Percentiles rank a stretch among this genome's conserved stretches.
These are phyloP conservation scores for Mycena belliarum DNA, from an alignment of 768 basidiomycete species.

Conservation along the genomic window DNA sequence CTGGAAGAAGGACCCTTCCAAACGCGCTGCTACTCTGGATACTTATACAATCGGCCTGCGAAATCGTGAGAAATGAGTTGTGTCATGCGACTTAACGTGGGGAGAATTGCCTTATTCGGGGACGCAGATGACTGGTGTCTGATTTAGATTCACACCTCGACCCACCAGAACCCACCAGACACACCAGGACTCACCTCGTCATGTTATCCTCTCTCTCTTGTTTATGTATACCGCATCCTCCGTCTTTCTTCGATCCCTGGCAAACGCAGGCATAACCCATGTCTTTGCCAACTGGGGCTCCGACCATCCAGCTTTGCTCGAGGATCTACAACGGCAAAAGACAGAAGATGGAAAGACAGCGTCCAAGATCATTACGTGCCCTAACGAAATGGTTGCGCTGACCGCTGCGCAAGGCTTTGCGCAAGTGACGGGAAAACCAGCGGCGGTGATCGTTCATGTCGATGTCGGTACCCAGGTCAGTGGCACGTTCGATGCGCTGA, in stretches of 20 bases:
- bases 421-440: conserved; percentile 63
- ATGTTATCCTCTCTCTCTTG: background rate
- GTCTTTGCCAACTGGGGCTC: conserved; percentile 79
- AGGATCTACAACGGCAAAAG: conserved; percentile 64
- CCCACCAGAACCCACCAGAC: too few species aligned
- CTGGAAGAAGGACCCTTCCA: background rate
- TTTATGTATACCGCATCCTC: conserved; percentile 60
- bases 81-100: background rate
- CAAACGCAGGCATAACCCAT: conserved; percentile 61
- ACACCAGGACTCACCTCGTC: background rate
- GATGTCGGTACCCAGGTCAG: conserved; percentile 47
- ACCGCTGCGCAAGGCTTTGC: conserved; percentile 74
- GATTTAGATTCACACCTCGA: too few species aligned
- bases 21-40: too few species aligned
- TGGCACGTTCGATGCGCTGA: too few species aligned
- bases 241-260: conserved; percentile 57
- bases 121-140: too few species aligned
- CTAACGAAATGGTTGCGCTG: conserved; percentile 77
- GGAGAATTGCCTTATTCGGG: too few species aligned
- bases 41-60: background rate
- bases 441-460: conserved; percentile 74
- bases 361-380: conserved; percentile 63
- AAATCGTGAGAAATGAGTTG: background rate
- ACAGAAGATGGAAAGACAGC: conserved; percentile 36
- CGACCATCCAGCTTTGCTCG: conserved; percentile 71